phyloP scores from a whole-genome alignment of 768 basidiomycete genomes.

The Russula vinacea region DNA sequence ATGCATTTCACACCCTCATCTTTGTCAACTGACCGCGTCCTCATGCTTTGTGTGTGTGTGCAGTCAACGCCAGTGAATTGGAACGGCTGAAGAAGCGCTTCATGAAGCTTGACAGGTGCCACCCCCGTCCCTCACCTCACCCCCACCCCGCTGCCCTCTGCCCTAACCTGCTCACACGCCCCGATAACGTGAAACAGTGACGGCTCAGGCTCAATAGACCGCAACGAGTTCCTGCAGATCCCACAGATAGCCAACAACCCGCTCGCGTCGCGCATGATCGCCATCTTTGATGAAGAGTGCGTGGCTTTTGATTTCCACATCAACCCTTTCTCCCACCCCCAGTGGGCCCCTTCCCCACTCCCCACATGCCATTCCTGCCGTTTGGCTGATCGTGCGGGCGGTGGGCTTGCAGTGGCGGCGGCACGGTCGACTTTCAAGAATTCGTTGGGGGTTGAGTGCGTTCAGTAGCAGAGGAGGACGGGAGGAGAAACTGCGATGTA shows the following conservation, averaged over 20 bases:
- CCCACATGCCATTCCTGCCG: not conserved
- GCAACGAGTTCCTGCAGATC: conserved; percentile 98
- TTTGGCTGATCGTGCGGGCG: not conserved
- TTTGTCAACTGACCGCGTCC: not conserved
- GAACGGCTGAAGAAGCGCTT: conserved; percentile 97
- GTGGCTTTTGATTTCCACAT: not conserved
- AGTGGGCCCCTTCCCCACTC: not conserved
- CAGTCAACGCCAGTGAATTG: conserved; percentile 93
- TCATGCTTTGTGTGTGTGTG: not conserved
- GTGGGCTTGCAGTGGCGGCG: conserved; percentile 74
- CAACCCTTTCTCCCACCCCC: not conserved
- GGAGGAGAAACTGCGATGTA: conserved; percentile 95
- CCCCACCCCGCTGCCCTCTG: conserved; percentile 5
- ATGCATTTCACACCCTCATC: not conserved
- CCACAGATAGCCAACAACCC: conserved; percentile 99
- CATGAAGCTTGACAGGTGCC: conserved; percentile 96
- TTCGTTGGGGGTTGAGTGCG: conserved; percentile 98
- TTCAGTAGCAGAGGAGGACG: conserved; percentile 96
- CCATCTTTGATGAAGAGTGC: conserved; percentile 99
- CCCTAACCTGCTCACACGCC: not conserved
- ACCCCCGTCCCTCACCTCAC: conserved; percentile 26
- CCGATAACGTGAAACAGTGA: conserved; percentile 50
- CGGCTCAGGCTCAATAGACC: conserved; percentile 96
- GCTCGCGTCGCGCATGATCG: conserved; percentile 94
- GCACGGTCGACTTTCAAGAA: conserved; percentile 98